Percentiles rank a stretch among this genome's conserved stretches.
phyloP scores from a whole-genome alignment of 352 stramenopile species.

The Pythium periplocum region DNA sequence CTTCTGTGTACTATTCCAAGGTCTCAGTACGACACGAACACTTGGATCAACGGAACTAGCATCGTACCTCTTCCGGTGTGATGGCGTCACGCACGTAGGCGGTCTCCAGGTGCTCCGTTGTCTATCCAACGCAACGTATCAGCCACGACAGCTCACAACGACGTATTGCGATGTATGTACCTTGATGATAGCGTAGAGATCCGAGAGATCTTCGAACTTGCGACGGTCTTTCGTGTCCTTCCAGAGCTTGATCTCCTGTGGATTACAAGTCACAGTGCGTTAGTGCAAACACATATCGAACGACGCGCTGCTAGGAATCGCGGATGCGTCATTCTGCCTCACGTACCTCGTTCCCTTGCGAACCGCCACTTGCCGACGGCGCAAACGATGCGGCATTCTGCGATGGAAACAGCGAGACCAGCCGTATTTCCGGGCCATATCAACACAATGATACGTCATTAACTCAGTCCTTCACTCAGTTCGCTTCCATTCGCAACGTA shows the following conservation, averaged over 20 bases:
- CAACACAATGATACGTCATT: too few species aligned
- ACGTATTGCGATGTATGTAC: conserved; percentile 15
- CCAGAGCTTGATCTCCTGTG: conserved; percentile 76
- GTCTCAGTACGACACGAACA: too few species aligned
- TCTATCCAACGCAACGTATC: conserved; percentile 22
- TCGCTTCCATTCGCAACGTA: too few species aligned
- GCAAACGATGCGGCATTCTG: too few species aligned
- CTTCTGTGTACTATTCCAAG: conserved; percentile 86
- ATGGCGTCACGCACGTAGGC: conserved; percentile 96
- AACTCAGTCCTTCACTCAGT: too few species aligned
- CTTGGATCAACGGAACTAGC: background rate
- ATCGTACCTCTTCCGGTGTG: conserved; percentile 77
- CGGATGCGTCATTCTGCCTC: too few species aligned
- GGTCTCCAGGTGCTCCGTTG: conserved; percentile 96
- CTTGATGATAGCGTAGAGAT: conserved; percentile 97
- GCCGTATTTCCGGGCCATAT: too few species aligned
- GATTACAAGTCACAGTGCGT: background rate
- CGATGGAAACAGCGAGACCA: too few species aligned
- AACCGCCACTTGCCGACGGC: too few species aligned
- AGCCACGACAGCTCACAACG: too few species aligned
- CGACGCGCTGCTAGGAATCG: background rate
- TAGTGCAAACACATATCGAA: background rate
- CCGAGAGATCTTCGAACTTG: conserved; percentile 85
- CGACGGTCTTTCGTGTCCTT: conserved; percentile 80
- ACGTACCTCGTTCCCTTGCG: too few species aligned